phyloP scores from a whole-genome alignment of 2,329 filamentous ascomycete species.

The Curvularia spicifera region DNA sequence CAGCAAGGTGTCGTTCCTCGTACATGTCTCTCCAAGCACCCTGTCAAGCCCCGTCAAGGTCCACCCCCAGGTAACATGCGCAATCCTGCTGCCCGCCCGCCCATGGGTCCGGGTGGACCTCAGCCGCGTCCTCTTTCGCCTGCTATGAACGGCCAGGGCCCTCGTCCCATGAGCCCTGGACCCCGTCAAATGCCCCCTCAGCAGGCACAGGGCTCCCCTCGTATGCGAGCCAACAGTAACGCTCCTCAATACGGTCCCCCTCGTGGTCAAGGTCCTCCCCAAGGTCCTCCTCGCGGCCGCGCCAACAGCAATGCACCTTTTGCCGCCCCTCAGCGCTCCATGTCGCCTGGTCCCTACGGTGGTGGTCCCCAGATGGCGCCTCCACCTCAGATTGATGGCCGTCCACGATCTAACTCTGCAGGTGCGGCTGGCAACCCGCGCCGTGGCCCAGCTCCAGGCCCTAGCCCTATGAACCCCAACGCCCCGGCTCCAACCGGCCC shows the following conservation, averaged over 20 bases:
- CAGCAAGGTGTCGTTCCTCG: constrained; percentile 92
- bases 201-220: constrained; percentile 33
- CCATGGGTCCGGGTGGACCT: constrained; percentile 43
- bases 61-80: constrained; percentile 43
- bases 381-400: constrained; percentile 41
- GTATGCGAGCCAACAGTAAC: constrained; percentile 22
- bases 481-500: constrained; percentile 6
- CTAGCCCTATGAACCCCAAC: constrained; percentile 49
- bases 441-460: constrained; percentile 42
- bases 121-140: constrained; percentile 54
- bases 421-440: constrained; percentile 38
- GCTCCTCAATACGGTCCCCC: constrained; percentile 14
- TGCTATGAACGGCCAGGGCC: constrained; percentile 51
- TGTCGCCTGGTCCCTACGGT: constrained; percentile 51
- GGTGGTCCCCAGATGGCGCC: constrained; percentile 43
- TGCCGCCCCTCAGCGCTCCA: constrained; percentile 44
- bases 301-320: constrained; percentile 50
- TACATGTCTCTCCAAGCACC: constrained; percentile 89
- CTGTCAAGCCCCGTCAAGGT: constrained; percentile 80
- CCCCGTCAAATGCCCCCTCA: constrained; percentile 39
- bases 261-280: constrained; percentile 37
- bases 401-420: constrained; percentile 49
- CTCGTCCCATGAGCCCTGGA: constrained; percentile 52
- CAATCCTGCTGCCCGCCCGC: constrained; percentile 37
- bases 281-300: constrained; percentile 36